phyloP scores from a whole-genome alignment of 2,329 filamentous ascomycete species.

The Phialocephala sp. region DNA sequence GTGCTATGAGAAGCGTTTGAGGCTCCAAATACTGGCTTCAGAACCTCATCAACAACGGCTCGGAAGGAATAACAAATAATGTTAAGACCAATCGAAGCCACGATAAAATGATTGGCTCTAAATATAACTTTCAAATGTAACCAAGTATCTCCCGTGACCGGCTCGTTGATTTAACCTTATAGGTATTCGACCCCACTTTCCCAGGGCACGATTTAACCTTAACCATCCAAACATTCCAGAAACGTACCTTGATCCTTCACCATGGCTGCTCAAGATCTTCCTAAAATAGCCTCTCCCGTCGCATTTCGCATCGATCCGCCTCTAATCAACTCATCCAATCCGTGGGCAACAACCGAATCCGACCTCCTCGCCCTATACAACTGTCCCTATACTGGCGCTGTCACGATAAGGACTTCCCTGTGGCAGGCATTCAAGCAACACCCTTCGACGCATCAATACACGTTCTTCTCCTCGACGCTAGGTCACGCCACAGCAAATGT shows the following conservation, averaged over 20 bases:
- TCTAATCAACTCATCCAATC: slow-evolving; percentile 75
- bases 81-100: neutral
- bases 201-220: neutral
- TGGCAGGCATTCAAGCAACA: slow-evolving; percentile 69
- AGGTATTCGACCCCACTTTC: neutral
- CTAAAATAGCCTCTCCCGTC: slow-evolving; percentile 7
- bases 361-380: slow-evolving; percentile 67
- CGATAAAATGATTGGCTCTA: neutral
- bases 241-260: neutral
- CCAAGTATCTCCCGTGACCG: neutral
- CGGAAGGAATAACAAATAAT: neutral
- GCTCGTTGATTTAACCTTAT: neutral
- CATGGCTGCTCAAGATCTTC: slow-evolving; percentile 1
- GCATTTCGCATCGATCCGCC: slow-evolving; percentile 47
- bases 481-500: slow-evolving; percentile 37
- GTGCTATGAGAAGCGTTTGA: neutral
- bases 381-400: slow-evolving; percentile 69
- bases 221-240: slow-evolving; percentile 4
- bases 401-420: slow-evolving; percentile 75
- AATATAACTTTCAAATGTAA: neutral
- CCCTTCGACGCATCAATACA: slow-evolving; percentile 63
- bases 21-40: neutral
- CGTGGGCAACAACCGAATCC: slow-evolving; percentile 72
- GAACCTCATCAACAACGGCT: neutral
- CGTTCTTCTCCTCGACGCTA: slow-evolving; percentile 62